These are phyloP conservation scores for Solanum hybrid DNA, from an alignment of 305 asterid genomes.

Conservation along the genomic window DNA sequence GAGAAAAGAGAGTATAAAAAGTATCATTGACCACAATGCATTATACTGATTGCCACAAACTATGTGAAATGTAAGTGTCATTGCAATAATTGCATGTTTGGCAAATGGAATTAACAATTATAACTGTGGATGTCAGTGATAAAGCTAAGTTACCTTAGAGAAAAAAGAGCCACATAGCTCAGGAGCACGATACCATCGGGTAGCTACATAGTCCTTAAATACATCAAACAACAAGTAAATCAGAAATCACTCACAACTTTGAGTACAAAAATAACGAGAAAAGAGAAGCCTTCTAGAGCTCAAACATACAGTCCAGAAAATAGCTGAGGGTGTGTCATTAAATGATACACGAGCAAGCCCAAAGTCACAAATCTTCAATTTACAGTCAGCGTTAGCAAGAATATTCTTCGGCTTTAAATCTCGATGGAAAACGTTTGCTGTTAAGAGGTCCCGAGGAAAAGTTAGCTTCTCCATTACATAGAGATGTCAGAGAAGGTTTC, in stretches of 20 bases:
- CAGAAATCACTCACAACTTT: not conserved
- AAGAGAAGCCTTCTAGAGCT: not conserved
- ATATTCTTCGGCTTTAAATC: slow-evolving; percentile 73
- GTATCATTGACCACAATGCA: not conserved
- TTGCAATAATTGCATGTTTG: not conserved
- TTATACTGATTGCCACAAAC: not conserved
- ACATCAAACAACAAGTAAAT: slow-evolving; percentile 4
- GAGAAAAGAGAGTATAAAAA: not conserved
- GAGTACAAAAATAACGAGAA: not conserved
- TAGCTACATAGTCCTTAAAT: slow-evolving; percentile 69
- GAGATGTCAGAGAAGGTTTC: not conserved
- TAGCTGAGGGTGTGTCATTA: slow-evolving; percentile 73
- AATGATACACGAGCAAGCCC: slow-evolving; percentile 77
- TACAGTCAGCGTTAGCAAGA: slow-evolving; percentile 71
- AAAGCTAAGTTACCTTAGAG: slow-evolving; percentile 52
- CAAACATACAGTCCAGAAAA: slow-evolving; percentile 69
- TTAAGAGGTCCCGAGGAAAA: not conserved
- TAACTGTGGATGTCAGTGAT: not conserved
- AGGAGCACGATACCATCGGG: slow-evolving; percentile 83
- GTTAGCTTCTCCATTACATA: not conserved
- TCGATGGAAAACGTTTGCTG: slow-evolving; percentile 75
- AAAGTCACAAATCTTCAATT: slow-evolving; percentile 78
- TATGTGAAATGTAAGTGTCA: not conserved
- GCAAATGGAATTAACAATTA: not conserved
- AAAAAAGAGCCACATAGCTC: slow-evolving; percentile 80